Evolutionary conservation across 495 filamentous ascomycete genomes (phyloP), one percentile per base, ranked within the genome.

Genomic region (Xylaria cubensis): DNA sequence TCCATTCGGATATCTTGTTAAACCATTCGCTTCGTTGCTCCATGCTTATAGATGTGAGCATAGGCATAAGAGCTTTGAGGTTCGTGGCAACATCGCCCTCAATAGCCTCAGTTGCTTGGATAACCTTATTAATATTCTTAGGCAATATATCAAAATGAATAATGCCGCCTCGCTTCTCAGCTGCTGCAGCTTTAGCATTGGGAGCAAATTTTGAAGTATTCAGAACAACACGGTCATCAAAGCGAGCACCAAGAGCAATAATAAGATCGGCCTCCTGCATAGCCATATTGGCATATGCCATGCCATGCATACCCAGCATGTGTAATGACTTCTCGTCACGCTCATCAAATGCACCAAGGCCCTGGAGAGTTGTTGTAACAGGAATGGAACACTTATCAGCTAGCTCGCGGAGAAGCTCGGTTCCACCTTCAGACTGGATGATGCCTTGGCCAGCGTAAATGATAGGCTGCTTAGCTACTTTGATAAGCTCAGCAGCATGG

Each of bases 111-210:
- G 92, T 94, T n/a, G 92, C 92, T 80, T 94, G 92, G 17, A 94
- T 88, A 62, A 94, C 92, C 82, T 94, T 94, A 86, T 94, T 94
- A 83, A 94, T 94, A 81, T 94, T 94, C 86, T 94, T 94, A 59
- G 92, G 92, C 87, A 93, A 87, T 73, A 94, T 91, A 77, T 94
- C 92, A 69, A 94, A 94, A 80, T 94, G 92, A 61, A 94, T 84
- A 75, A 94, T 94, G 73, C 92, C 92, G 67, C 92, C 92, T 55
- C 92, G 90, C 15, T 88, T 88, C 77, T 94, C 92, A n/a, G 82
- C 80, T 19, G 90, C 92, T 2, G 92, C 92, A 39, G 85, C 83
- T 80, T 86, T 90, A 44, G 92, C 92, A 17, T 81, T 83, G 4
- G 92, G 92, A 4, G 89, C 92, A 71, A 94, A 94, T 78, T 90